phyloP scores from a whole-genome alignment of 345 rosid species.

The Syzygium aqueum region DNA sequence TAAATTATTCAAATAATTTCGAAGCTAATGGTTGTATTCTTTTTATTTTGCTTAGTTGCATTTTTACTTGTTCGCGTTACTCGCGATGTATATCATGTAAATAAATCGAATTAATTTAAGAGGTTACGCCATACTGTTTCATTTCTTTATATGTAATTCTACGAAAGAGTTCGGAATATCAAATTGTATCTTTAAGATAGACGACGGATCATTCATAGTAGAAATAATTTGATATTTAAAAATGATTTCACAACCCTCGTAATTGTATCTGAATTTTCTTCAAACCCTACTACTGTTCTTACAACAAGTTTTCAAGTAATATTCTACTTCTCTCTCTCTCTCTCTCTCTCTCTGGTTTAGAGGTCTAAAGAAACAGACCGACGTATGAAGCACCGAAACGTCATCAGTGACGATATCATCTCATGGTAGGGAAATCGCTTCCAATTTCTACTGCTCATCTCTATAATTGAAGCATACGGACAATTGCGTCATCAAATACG shows the following conservation, averaged over 20 bases:
- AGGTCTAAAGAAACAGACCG: neutral
- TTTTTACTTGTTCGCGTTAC: neutral
- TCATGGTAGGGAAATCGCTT: too few species aligned
- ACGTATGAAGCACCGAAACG: neutral
- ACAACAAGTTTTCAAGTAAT: neutral
- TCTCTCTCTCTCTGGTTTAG: neutral
- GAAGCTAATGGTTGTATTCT: neutral
- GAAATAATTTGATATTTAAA: neutral
- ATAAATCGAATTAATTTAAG: too few species aligned
- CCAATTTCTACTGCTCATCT: too few species aligned
- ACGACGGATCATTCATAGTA: neutral
- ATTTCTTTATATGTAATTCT: neutral
- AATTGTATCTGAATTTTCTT: too few species aligned
- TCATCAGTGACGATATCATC: neutral
- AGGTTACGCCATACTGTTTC: neutral
- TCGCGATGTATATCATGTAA: too few species aligned
- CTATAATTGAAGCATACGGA: too few species aligned
- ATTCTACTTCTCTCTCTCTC: neutral
- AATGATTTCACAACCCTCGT: neutral
- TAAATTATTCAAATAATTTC: too few species aligned
- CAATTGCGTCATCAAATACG: neutral
- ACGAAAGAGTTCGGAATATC: neutral
- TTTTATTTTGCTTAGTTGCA: neutral
- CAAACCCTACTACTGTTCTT: neutral
- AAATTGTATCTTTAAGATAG: neutral